Evolutionary conservation across 352 stramenopile genomes (phyloP).

Genomic region (Phytopythium montanum): DNA sequence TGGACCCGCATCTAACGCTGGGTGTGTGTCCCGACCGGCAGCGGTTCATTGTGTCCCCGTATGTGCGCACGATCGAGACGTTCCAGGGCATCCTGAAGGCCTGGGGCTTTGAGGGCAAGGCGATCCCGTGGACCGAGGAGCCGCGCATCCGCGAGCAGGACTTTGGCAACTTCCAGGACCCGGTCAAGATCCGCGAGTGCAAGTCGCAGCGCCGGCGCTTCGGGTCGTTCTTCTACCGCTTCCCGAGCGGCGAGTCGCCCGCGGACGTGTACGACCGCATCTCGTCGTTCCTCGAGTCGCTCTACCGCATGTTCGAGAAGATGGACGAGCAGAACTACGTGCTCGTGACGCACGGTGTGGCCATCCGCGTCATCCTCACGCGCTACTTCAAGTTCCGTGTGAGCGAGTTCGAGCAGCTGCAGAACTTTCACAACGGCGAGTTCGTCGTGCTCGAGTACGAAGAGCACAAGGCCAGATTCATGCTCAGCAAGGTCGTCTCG

Average conservation of each 20-base stretch:
- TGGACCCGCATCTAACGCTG: conserved; percentile 1
- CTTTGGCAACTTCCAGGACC: conserved; percentile 90
- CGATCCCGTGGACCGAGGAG: conserved; percentile 78
- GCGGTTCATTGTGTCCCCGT: conserved; percentile 85
- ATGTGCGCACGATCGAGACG: conserved; percentile 85
- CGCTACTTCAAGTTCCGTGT: conserved; percentile 89
- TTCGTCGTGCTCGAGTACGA: conserved; percentile 80
- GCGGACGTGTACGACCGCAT: conserved; percentile 89
- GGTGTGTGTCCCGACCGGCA: conserved; percentile 16
- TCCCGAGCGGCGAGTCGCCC: conserved; percentile 83
- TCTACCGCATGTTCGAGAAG: conserved; percentile 85
- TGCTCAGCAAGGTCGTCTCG: conserved; percentile 60
- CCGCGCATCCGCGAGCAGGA: conserved; percentile 88
- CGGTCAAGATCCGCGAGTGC: conserved; percentile 75
- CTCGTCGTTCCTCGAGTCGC: conserved; percentile 85
- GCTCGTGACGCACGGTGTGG: conserved; percentile 83
- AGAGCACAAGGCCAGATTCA: conserved; percentile 50
- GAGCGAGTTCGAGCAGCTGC: conserved; percentile 76
- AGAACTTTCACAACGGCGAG: conserved; percentile 86
- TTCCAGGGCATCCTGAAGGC: conserved; percentile 77
- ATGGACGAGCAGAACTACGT: conserved; percentile 79
- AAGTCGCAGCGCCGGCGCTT: conserved; percentile 74
- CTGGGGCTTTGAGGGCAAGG: conserved; percentile 45
- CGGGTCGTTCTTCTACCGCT: conserved; percentile 88
- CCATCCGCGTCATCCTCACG: conserved; percentile 87